phyloP scores from a whole-genome alignment of 2,329 filamentous ascomycete species.

The Fusarium miscanthi region DNA sequence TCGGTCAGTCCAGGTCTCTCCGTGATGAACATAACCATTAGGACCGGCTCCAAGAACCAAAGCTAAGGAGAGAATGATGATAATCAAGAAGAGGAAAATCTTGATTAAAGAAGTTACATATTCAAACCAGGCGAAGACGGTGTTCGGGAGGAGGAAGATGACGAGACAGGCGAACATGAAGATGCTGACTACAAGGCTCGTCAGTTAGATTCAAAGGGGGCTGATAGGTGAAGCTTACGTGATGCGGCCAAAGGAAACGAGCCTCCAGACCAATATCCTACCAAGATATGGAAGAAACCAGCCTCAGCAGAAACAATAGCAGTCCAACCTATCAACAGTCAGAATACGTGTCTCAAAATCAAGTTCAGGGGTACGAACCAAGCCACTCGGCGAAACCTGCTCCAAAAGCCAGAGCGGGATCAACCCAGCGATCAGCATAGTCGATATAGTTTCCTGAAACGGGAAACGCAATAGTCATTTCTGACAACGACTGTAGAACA shows the following conservation, averaged over 20 bases:
- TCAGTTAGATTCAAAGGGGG: neutral
- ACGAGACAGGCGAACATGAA: slow-evolving; percentile 25
- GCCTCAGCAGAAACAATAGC: slow-evolving; percentile 32
- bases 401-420: slow-evolving; percentile 35
- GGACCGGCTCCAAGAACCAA: slow-evolving; percentile 26
- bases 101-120: slow-evolving; percentile 35
- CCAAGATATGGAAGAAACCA: slow-evolving; percentile 24
- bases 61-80: slow-evolving; percentile 25
- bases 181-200: neutral
- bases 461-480: slow-evolving; percentile 38
- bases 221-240: neutral
- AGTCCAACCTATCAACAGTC: slow-evolving; percentile 22
- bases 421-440: slow-evolving; percentile 35
- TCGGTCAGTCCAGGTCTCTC: slow-evolving; percentile 18
- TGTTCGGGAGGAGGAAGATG: slow-evolving; percentile 31
- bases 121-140: slow-evolving; percentile 31
- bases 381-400: slow-evolving; percentile 40
- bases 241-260: slow-evolving; percentile 21
- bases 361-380: neutral
- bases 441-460: slow-evolving; percentile 37
- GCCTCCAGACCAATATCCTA: slow-evolving; percentile 21
- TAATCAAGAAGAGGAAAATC: slow-evolving; percentile 29
- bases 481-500: slow-evolving; percentile 29
- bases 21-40: slow-evolving; percentile 4
- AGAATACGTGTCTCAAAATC: neutral